A percentile compares a stretch with the other conserved stretches of the same genome.
Evolutionary conservation across 2,329 filamentous ascomycete genomes (phyloP).

Genomic region (Epichloe sibirici): DNA sequence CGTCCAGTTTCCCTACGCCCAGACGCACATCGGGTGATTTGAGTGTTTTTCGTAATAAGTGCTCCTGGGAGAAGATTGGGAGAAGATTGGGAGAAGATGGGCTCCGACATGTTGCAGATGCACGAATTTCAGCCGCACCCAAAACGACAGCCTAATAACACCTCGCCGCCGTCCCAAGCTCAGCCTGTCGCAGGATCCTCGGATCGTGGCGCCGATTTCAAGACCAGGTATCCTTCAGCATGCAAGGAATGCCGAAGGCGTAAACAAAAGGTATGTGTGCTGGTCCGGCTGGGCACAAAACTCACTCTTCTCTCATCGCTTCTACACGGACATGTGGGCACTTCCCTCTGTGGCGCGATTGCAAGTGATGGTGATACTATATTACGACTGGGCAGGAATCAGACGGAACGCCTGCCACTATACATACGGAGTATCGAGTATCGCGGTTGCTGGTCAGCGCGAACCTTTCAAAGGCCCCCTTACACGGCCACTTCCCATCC

Average conservation of each 20-base stretch:
- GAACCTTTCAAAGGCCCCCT: no score
- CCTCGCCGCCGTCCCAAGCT: constrained; percentile 6
- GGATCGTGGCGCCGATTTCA: constrained; percentile 6
- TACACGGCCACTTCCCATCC: background rate
- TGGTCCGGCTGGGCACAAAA: background rate
- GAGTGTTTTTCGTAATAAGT: background rate
- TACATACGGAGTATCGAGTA: no score
- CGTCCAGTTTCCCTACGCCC: background rate
- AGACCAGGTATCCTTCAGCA: constrained; percentile 23
- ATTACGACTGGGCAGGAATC: no score
- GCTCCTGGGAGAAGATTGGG: background rate
- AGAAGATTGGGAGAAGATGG: background rate
- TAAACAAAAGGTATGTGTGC: constrained; percentile 37
- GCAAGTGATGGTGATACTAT: no score
- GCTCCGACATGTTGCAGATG: constrained; percentile 21
- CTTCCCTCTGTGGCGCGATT: no score
- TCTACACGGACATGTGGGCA: background rate
- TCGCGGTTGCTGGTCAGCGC: no score
- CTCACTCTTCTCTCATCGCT: background rate
- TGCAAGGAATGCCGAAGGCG: constrained; percentile 39
- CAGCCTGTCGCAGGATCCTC: background rate
- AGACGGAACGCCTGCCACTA: no score
- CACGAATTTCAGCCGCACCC: constrained; percentile 6
- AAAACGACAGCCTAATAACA: background rate
- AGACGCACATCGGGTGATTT: background rate